phyloP scores from a whole-genome alignment of 1,284 basidiomycete genomes.

The Moniliophthora roreri region DNA sequence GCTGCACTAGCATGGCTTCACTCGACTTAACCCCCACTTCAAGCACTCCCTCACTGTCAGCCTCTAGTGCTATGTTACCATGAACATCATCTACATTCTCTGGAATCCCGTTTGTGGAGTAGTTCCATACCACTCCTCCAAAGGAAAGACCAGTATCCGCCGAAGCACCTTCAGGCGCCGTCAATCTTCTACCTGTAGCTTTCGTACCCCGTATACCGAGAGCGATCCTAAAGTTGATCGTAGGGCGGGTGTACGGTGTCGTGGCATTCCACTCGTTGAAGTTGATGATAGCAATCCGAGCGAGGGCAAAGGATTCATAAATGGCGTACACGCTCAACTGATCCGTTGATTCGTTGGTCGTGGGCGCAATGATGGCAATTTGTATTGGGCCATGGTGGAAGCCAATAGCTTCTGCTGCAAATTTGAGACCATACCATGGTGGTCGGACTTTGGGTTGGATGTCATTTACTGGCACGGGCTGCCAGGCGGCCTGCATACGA shows the following conservation, averaged over 20 bases:
- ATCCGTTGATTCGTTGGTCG: background rate
- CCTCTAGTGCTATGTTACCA: background rate
- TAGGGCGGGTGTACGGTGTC: slow-evolving; percentile 3
- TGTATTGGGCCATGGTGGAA: slow-evolving; percentile 9
- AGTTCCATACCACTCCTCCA: slow-evolving; percentile 13
- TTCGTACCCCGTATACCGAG: background rate
- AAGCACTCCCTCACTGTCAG: slow-evolving; percentile 2
- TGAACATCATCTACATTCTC: background rate
- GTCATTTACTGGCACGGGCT: slow-evolving; percentile 7
- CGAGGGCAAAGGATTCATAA: slow-evolving; percentile 8
- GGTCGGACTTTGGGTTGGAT: slow-evolving; percentile 8
- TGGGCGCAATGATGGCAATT: slow-evolving; percentile 1
- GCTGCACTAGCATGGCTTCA: slow-evolving; percentile 1
- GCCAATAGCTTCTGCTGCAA: slow-evolving; percentile 12
- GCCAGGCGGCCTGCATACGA: slow-evolving; percentile 10
- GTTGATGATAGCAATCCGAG: slow-evolving; percentile 10
- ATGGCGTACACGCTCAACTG: slow-evolving; percentile 10
- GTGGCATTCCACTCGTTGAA: slow-evolving; percentile 12
- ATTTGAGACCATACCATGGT: slow-evolving; percentile 12
- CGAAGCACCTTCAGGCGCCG: slow-evolving; percentile 9
- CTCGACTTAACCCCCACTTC: slow-evolving; percentile 2
- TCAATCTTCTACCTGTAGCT: slow-evolving; percentile 1
- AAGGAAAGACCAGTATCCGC: slow-evolving; percentile 9
- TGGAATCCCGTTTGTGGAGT: slow-evolving; percentile 8
- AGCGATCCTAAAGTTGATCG: background rate